Conservation (phyloP, 169 alveolate species). For the Perkinsus chesapeaki region DNA sequence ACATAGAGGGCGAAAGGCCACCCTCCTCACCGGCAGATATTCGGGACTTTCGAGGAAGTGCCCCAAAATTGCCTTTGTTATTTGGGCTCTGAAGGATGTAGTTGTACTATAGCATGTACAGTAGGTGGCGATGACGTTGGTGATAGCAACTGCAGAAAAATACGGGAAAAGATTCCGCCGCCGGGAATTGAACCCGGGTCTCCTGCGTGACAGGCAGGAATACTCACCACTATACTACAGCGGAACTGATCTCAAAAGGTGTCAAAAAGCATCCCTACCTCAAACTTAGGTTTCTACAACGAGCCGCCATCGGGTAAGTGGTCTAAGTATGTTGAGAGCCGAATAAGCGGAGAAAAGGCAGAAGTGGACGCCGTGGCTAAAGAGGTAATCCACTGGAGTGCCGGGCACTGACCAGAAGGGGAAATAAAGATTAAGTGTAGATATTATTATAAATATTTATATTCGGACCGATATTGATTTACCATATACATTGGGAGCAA, state of each 20-base stretch:
- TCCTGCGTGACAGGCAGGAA: constrained; percentile 1
- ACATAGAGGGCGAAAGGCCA: too few species aligned
- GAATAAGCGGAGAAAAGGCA: background rate
- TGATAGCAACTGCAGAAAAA: too few species aligned
- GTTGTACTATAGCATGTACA: too few species aligned
- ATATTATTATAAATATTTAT: too few species aligned
- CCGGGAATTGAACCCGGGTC: constrained; percentile 7
- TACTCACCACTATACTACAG: constrained; percentile 3
- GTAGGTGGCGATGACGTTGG: too few species aligned
- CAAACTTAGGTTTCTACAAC: background rate
- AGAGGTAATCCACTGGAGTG: background rate
- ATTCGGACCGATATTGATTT: too few species aligned
- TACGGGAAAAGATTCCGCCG: background rate
- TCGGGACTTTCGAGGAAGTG: too few species aligned
- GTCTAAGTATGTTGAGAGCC: background rate
- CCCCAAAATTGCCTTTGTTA: too few species aligned
- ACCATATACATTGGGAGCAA: too few species aligned
- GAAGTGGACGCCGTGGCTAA: background rate
- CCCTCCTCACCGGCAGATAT: too few species aligned
- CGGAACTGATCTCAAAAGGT: background rate
- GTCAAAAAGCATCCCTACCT: background rate
- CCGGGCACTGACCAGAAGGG: too few species aligned
- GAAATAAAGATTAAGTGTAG: too few species aligned
- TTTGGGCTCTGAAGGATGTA: background rate
- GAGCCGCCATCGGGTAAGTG: background rate